phyloP scores from a whole-genome alignment of 139 green algal genomes.

The Coccomyxa sp. region DNA sequence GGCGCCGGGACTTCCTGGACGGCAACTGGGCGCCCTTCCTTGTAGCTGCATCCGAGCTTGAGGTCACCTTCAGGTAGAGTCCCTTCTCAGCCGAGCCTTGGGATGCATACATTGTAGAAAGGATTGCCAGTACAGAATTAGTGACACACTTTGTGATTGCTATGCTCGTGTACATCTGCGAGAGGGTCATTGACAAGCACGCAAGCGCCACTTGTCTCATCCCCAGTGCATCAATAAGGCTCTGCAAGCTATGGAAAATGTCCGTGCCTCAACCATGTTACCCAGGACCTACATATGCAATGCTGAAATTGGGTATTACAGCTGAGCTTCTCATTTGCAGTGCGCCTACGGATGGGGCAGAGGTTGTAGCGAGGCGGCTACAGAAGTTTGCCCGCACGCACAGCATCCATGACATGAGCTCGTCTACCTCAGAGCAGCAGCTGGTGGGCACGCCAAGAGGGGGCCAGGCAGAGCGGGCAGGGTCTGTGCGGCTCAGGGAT shows the following conservation, averaged over 20 bases:
- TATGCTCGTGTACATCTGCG: too few relatives aligned
- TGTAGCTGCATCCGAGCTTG: conserved; percentile 27
- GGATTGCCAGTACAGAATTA: too few relatives aligned
- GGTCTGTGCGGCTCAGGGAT: conserved; percentile 37
- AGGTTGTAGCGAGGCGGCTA: conserved; percentile 33
- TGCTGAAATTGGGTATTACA: too few relatives aligned
- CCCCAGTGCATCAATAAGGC: too few relatives aligned
- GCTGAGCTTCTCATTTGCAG: too few relatives aligned
- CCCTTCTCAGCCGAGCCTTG: not conserved
- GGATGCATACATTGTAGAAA: too few relatives aligned
- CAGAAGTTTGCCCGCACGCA: conserved; percentile 14
- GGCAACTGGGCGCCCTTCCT: conserved; percentile 63
- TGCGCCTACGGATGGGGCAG: conserved; percentile 37
- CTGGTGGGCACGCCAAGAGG: not conserved
- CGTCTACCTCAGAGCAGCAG: not conserved
- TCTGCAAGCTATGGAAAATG: too few relatives aligned
- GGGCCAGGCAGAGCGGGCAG: not conserved
- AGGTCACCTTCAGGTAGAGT: conserved; percentile 33
- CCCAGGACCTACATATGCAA: too few relatives aligned
- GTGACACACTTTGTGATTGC: too few relatives aligned
- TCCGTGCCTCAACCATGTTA: too few relatives aligned
- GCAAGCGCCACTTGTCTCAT: too few relatives aligned
- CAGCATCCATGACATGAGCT: conserved; percentile 1
- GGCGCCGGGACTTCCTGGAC: conserved; percentile 49
- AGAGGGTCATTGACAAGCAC: too few relatives aligned